A percentile compares a stretch with the other conserved stretches of the same genome.
Evolutionary conservation across 345 rosid species (phyloP).

Genomic region (Boechera retrofracta): DNA sequence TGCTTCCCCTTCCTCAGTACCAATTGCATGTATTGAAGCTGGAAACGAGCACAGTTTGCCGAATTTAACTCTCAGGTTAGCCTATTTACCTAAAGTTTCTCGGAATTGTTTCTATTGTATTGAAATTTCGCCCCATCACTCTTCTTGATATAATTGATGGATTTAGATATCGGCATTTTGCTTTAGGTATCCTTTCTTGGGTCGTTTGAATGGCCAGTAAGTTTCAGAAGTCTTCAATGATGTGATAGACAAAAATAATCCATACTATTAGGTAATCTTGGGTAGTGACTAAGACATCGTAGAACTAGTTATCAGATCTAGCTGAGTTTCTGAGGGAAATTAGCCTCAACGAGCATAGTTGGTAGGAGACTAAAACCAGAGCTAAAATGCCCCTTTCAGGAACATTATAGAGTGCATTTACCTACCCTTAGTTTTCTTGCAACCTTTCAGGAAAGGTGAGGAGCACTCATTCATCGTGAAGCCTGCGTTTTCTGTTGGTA

Average conservation of each 20-base stretch:
- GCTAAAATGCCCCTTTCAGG: slow-evolving; percentile 18
- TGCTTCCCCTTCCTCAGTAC: slow-evolving; percentile 76
- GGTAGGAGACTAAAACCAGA: slow-evolving; percentile 22
- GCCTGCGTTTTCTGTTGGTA: slow-evolving; percentile 69
- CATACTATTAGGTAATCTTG: slow-evolving; percentile 23
- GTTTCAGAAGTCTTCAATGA: slow-evolving; percentile 27
- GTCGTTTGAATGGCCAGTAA: slow-evolving; percentile 12
- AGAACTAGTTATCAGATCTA: slow-evolving; percentile 21
- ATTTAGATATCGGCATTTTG: slow-evolving; percentile 21
- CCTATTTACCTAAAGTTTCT: slow-evolving; percentile 1
- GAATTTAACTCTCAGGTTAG: slow-evolving; percentile 89
- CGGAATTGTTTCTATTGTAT: slow-evolving; percentile 25
- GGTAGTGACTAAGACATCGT: slow-evolving; percentile 3
- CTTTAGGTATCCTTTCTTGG: slow-evolving; percentile 6
- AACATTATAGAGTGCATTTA: slow-evolving; percentile 34
- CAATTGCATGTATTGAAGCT: slow-evolving; percentile 93
- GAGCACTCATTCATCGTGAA: slow-evolving; percentile 95
- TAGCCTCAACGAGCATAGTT: slow-evolving; percentile 2
- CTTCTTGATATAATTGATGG: slow-evolving; percentile 16
- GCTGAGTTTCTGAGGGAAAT: slow-evolving; percentile 12
- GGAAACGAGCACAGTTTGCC: slow-evolving; percentile 85
- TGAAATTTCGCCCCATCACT: slow-evolving; percentile 16
- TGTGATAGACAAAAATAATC: not conserved
- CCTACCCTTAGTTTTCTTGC: slow-evolving; percentile 27
- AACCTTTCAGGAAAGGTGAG: slow-evolving; percentile 84